These are phyloP conservation scores for Auriscalpium orientale DNA, from an alignment of 768 basidiomycete genomes.

Conservation along the genomic window DNA sequence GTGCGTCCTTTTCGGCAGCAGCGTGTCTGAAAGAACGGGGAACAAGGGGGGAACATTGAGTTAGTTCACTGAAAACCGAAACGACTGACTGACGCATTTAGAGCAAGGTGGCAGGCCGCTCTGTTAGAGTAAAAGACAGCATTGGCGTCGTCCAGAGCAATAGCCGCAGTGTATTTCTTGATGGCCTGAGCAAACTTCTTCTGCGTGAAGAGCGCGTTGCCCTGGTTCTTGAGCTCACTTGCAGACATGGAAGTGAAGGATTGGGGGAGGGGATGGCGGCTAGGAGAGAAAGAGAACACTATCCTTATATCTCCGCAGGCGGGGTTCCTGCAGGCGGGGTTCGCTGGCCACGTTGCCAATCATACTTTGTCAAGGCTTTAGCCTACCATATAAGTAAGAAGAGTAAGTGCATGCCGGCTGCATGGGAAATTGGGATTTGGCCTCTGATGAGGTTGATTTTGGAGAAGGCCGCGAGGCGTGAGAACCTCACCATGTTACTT, in stretches of 20 bases:
- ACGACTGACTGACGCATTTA: slow-evolving; percentile 26
- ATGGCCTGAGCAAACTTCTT: slow-evolving; percentile 29
- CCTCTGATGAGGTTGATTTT: too few species aligned
- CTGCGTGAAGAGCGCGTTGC: slow-evolving; percentile 31
- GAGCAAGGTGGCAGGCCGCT: slow-evolving; percentile 31
- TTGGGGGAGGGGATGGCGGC: background rate
- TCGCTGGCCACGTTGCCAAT: too few species aligned
- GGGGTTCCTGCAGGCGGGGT: too few species aligned
- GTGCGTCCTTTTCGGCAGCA: slow-evolving; percentile 11
- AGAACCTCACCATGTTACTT: too few species aligned
- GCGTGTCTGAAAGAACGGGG: slow-evolving; percentile 5
- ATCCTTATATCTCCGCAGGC: too few species aligned
- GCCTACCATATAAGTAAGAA: too few species aligned
- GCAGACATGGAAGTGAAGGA: background rate
- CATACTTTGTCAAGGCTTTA: too few species aligned
- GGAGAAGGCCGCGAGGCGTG: too few species aligned
- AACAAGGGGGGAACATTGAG: too few species aligned
- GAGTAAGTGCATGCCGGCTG: too few species aligned
- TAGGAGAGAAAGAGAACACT: background rate
- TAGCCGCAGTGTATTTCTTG: slow-evolving; percentile 35
- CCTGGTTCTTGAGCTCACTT: slow-evolving; percentile 30
- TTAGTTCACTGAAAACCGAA: background rate
- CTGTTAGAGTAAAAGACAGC: slow-evolving; percentile 39
- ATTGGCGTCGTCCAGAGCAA: slow-evolving; percentile 30
- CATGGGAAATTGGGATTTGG: too few species aligned